Percentiles rank a stretch among this genome's conserved stretches.
These are phyloP conservation scores for Vaccinium vitisidaea DNA, from an alignment of 148 eudicot genomes.

Conservation along the genomic window DNA sequence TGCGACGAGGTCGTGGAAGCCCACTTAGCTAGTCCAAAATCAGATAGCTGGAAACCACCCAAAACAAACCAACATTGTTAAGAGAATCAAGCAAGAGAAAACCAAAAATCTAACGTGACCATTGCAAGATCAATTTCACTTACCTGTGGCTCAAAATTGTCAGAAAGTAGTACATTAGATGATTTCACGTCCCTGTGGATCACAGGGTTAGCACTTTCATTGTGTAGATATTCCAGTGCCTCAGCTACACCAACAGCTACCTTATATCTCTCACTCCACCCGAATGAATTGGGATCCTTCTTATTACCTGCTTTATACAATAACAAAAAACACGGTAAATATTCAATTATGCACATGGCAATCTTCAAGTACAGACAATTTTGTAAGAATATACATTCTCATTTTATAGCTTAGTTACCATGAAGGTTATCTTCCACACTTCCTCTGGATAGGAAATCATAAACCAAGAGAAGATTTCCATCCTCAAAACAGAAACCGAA, in stretches of 20 bases:
- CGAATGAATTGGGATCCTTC: slow-evolving; percentile 46
- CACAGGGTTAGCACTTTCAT: slow-evolving; percentile 44
- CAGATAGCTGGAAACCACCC: slow-evolving; percentile 66
- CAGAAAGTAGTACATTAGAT: slow-evolving; percentile 81
- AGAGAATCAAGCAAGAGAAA: slow-evolving; percentile 6
- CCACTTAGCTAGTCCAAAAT: slow-evolving; percentile 85
- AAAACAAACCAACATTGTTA: not conserved
- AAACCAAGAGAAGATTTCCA: slow-evolving; percentile 67
- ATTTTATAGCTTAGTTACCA: slow-evolving; percentile 42
- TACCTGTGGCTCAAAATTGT: slow-evolving; percentile 91
- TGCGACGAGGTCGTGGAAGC: slow-evolving; percentile 57
- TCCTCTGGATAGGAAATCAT: slow-evolving; percentile 82
- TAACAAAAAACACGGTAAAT: not conserved
- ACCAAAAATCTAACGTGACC: not conserved
- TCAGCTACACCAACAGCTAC: slow-evolving; percentile 89
- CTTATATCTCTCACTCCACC: slow-evolving; percentile 81
- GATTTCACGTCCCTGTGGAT: slow-evolving; percentile 98
- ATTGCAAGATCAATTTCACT: not conserved
- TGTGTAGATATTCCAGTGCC: slow-evolving; percentile 78
- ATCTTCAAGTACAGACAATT: not conserved
- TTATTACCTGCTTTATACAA: slow-evolving; percentile 39
- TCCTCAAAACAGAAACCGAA: slow-evolving; percentile 86
- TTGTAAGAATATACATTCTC: not conserved
- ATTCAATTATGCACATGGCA: slow-evolving; percentile 5
- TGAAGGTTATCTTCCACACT: slow-evolving; percentile 93